Percentiles rank a stretch among this genome's conserved stretches.
These are phyloP conservation scores for Fraxinus cuspidata DNA, from an alignment of 257 asterid genomes.

Conservation along the genomic window DNA sequence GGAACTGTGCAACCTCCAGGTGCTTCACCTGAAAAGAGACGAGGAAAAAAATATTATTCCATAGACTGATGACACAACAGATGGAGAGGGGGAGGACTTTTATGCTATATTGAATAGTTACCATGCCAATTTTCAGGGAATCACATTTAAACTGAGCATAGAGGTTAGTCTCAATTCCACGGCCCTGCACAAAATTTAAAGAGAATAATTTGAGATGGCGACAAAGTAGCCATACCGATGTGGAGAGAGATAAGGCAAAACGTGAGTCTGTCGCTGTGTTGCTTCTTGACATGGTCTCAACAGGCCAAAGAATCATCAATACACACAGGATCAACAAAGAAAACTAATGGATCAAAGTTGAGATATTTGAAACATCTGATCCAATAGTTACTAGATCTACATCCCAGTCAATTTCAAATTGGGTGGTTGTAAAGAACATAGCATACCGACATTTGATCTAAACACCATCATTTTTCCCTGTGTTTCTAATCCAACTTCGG, in stretches of 20 bases:
- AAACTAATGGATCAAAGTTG: slow-evolving; percentile 4
- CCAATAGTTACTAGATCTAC: neutral
- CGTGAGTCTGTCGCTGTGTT: neutral
- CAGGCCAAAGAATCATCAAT: neutral
- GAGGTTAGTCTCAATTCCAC: slow-evolving; percentile 96
- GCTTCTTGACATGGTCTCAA: neutral
- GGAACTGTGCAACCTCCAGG: slow-evolving; percentile 92
- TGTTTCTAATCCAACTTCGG: neutral
- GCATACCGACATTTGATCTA: neutral
- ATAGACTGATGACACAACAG: neutral
- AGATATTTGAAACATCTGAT: neutral
- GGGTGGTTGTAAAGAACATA: neutral
- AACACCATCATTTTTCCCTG: neutral
- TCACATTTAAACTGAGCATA: slow-evolving; percentile 91
- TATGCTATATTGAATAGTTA: slow-evolving; percentile 29
- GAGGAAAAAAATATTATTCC: slow-evolving; percentile 3
- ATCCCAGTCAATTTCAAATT: neutral
- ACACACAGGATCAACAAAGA: neutral
- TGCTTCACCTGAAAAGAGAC: slow-evolving; percentile 80
- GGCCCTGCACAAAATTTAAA: slow-evolving; percentile 59
- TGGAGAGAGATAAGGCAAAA: neutral
- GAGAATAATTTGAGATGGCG: slow-evolving; percentile 10
- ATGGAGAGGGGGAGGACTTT: neutral
- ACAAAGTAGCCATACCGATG: neutral
- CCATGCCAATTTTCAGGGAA: slow-evolving; percentile 93